Percentiles rank a stretch among this genome's conserved stretches.
phyloP scores from a whole-genome alignment of 257 asterid genomes.

The Rauvolfia tetraphylla region DNA sequence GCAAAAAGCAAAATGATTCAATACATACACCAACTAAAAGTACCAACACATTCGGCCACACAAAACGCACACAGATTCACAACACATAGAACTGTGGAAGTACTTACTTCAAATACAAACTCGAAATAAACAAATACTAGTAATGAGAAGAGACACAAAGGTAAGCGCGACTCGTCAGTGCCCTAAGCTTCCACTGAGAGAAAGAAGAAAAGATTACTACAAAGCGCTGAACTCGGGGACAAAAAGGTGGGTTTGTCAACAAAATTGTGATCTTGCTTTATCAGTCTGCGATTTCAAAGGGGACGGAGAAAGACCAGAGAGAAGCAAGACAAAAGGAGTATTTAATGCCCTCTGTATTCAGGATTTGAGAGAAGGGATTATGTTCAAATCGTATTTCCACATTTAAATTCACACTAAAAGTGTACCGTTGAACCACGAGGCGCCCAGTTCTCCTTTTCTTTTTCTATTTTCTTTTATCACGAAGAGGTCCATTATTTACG shows the following conservation, averaged over 20 bases:
- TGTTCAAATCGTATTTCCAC: slow-evolving; percentile 8
- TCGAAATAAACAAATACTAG: slow-evolving; percentile 17
- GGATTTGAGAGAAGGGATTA: slow-evolving; percentile 3
- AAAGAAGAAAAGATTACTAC: slow-evolving; percentile 11
- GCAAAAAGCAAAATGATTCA: slow-evolving; percentile 24
- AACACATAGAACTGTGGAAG: background rate
- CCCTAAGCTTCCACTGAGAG: background rate
- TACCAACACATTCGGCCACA: background rate
- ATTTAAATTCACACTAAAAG: slow-evolving; percentile 9
- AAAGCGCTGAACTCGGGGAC: slow-evolving; percentile 16
- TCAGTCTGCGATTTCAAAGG: background rate
- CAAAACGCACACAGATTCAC: background rate
- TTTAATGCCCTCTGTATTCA: slow-evolving; percentile 2
- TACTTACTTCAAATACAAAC: slow-evolving; percentile 9
- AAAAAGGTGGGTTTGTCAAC: slow-evolving; percentile 10
- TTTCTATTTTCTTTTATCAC: background rate
- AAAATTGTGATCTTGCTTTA: background rate
- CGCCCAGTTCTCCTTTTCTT: background rate
- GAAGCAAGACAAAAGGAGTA: background rate
- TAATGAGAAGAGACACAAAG: slow-evolving; percentile 16
- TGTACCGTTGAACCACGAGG: slow-evolving; percentile 46
- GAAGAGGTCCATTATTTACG: too few relatives aligned
- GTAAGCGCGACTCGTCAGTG: slow-evolving; percentile 12
- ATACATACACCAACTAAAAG: slow-evolving; percentile 12
- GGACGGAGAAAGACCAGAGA: background rate